Conservation (phyloP, 495 filamentous ascomycete genomes). For the Talaromyces liani region DNA sequence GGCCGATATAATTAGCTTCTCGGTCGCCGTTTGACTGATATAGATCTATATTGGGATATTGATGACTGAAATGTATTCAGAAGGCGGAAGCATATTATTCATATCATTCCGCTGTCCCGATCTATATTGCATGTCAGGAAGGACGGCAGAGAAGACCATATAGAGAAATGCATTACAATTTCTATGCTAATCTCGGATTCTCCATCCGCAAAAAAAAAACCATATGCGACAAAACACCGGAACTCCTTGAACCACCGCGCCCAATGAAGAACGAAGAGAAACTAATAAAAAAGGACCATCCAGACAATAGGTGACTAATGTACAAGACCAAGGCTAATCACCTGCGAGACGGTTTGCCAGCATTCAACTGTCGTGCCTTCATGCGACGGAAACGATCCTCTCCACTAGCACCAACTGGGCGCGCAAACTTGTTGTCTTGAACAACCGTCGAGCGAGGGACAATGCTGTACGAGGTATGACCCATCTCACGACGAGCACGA, state of each 20-base stretch:
- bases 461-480: slow-evolving; percentile 73
- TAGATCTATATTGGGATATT: neutral
- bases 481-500: slow-evolving; percentile 61
- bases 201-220: neutral
- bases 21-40: neutral
- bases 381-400: slow-evolving; percentile 78
- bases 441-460: slow-evolving; percentile 58
- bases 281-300: slow-evolving; percentile 5
- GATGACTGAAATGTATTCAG: no score
- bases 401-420: slow-evolving; percentile 64
- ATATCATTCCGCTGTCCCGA: no score
- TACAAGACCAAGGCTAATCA: neutral
- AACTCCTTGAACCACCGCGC: neutral
- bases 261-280: slow-evolving; percentile 2
- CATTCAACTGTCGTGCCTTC: slow-evolving; percentile 59
- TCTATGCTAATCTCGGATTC: neutral
- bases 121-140: neutral
- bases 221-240: neutral
- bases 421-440: slow-evolving; percentile 42
- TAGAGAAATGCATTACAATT: neutral
- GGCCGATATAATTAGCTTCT: no score
- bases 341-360: slow-evolving; percentile 38
- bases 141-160: neutral
- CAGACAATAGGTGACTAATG: neutral
- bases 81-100: no score